Evolutionary conservation across 179 eudicot species (phyloP), one percentile per base, ranked within the genome.

Genomic region (Patellifolia procumbens): DNA sequence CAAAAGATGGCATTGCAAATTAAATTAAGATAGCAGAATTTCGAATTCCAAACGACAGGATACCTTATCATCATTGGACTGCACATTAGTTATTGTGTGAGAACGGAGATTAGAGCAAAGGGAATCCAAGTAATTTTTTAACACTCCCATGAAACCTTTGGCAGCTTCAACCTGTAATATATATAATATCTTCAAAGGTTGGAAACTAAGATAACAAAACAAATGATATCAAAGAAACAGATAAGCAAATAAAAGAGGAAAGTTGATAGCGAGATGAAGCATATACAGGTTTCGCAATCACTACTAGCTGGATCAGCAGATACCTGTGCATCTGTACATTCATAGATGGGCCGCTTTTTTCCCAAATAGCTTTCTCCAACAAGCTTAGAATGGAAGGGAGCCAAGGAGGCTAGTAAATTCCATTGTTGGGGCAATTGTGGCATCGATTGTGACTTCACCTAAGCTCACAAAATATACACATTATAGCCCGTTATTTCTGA

Each of bases 11-110:
- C n/a, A n/a, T n/a, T n/a, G n/a, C n/a, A n/a, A n/a, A n/a, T n/a
- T n/a, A n/a, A n/a, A n/a, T n/a, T n/a, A n/a, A n/a, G n/a, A n/a
- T n/a, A n/a, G n/a, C n/a, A n/a, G n/a, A n/a, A n/a, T n/a, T 37
- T 37, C 7, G 7, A 37, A 37, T 37, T 37, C 7, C 45, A 39
- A 39, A 39, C 1, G 28, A 20, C n/a, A 7, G 28, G 24, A 55
- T 76, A 94, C 98, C 97, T 95, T 93, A 73, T 95, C 99, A 79
- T 95, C 95, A 83, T 95, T 91, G 60, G 97, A 92, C 75, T 95
- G 97, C 69, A 95, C 99, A 83, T 93, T 95, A 37, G 97, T 95
- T 74, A 91, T 93, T 29, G 97, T 91, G 79, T 93, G 99, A 70
- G 97, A 91, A 61, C 95, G 99, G 45, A 95, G 92, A 81, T 93